A percentile compares a stretch with the other conserved stretches of the same genome.
Conservation (phyloP, 176 grass and related monocot species). For the Oryza longistaminata region DNA sequence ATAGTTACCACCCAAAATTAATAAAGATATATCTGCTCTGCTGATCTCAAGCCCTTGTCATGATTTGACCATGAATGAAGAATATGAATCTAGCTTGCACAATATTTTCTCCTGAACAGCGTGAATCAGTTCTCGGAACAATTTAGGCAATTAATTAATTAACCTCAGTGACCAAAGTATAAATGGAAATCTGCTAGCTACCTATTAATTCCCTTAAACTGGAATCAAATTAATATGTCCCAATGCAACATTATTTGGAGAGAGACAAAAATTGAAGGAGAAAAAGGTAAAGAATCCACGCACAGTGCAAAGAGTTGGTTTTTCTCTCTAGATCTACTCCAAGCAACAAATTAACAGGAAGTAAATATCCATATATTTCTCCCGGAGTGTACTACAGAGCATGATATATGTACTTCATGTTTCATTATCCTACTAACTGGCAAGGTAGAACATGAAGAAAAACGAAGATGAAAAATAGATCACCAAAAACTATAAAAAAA, state of each 20-base stretch:
- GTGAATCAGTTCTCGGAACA: background rate
- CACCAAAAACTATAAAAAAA: background rate
- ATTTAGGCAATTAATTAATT: background rate
- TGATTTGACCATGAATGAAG: background rate
- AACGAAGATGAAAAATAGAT: background rate
- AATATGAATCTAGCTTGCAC: background rate
- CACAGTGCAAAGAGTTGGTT: background rate
- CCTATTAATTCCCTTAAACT: background rate
- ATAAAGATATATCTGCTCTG: background rate
- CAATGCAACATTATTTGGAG: constrained; percentile 1
- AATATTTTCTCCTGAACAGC: background rate
- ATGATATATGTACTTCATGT: too few species aligned
- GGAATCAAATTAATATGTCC: background rate
- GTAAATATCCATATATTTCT: background rate
- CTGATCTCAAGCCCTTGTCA: background rate
- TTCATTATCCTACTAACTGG: too few species aligned
- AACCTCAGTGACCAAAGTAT: background rate
- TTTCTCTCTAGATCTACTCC: constrained; percentile 11
- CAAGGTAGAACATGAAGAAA: background rate
- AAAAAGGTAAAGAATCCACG: background rate
- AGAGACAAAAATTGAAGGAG: background rate
- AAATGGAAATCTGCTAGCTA: background rate
- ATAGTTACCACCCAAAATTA: background rate
- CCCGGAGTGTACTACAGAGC: background rate
- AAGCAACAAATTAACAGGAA: background rate